Conservation (phyloP, 106 monocot species). For the Triglochin maritima region DNA sequence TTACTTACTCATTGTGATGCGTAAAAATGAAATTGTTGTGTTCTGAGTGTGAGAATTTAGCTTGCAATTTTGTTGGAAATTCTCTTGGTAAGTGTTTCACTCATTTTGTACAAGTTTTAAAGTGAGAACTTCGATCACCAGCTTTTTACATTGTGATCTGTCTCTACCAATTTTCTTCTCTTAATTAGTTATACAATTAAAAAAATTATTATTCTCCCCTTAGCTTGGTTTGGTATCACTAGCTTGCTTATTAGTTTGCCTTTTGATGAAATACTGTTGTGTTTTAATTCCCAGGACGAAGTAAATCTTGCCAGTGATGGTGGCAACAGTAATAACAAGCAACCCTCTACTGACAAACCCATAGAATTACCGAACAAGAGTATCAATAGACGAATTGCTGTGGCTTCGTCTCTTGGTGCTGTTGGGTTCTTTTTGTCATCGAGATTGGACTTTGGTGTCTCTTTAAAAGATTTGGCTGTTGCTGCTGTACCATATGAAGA, state of each 20-base stretch:
- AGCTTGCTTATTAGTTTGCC: background rate
- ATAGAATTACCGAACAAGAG: constrained; percentile 53
- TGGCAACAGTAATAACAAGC: background rate
- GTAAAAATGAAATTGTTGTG: no score
- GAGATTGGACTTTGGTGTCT: constrained; percentile 80
- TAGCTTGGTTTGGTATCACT: background rate
- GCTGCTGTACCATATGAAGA: constrained; percentile 70
- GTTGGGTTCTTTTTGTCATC: constrained; percentile 65
- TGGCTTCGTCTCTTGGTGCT: constrained; percentile 39
- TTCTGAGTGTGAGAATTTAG: no score
- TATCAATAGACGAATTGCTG: constrained; percentile 68
- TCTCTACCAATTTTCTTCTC: background rate
- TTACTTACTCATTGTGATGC: no score
- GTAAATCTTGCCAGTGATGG: constrained; percentile 1
- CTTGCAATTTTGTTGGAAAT: no score
- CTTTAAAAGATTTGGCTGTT: constrained; percentile 73
- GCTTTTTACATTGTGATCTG: background rate
- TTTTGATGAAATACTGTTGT: background rate
- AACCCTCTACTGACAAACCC: constrained; percentile 13
- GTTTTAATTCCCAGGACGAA: constrained; percentile 28
- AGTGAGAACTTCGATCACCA: background rate
- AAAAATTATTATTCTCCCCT: no score
- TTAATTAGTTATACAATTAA: background rate
- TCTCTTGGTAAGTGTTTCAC: background rate
- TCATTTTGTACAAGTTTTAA: background rate